phyloP scores from a whole-genome alignment of 148 eudicot species.

The Cornus controversa region DNA sequence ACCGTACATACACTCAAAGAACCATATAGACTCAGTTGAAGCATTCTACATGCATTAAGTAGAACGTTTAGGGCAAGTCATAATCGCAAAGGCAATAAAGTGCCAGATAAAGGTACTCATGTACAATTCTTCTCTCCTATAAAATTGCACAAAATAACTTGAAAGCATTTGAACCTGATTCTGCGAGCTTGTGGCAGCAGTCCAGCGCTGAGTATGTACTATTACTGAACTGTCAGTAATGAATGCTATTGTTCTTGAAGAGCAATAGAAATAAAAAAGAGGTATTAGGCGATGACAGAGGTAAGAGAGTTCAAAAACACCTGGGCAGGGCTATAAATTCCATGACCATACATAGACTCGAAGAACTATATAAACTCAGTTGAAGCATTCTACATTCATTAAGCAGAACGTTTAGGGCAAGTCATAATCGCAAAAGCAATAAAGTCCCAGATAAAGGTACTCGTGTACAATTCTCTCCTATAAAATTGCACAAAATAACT shows the following conservation, averaged over 20 bases:
- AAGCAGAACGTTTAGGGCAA: too few species aligned
- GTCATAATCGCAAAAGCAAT: not conserved
- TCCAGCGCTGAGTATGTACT: conserved; percentile 55
- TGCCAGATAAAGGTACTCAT: not conserved
- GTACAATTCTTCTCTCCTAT: not conserved
- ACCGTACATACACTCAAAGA: too few species aligned
- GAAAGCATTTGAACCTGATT: conserved; percentile 63
- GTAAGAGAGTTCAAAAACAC: too few species aligned
- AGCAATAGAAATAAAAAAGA: not conserved
- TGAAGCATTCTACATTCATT: too few species aligned
- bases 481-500: not conserved
- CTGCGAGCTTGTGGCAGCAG: conserved; percentile 48
- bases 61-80: not conserved
- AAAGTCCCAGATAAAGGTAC: not conserved
- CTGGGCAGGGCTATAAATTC: too few species aligned
- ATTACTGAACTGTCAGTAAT: conserved; percentile 43
- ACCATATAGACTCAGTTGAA: too few species aligned
- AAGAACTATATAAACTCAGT: too few species aligned
- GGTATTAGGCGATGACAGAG: too few species aligned
- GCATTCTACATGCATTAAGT: too few species aligned
- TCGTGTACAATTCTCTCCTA: not conserved
- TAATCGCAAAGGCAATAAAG: not conserved
- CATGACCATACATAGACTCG: too few species aligned
- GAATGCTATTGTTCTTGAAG: conserved; percentile 48
- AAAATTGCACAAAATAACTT: not conserved